Base-by-base conservation (phyloP, 306 rosid species). In the Ormosia emarginata region DNA sequence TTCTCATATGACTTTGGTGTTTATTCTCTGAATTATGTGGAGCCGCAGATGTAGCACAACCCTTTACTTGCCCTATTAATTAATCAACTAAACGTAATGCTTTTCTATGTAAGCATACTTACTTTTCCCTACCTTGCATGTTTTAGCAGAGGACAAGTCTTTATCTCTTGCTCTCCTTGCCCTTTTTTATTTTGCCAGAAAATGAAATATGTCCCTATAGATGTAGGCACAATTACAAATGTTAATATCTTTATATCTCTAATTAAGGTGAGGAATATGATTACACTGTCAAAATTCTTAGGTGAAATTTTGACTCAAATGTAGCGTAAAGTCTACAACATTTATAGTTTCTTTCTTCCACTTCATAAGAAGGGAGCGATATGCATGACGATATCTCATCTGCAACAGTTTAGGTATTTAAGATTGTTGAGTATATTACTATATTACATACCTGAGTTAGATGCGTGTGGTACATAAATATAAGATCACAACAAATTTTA, bases 1-100 rank as follows among this genome's bases (percentile, higher is more conserved):
- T 82, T 80, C 85, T 83, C 82, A 44, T 87, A 69, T 77, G 86
- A 83, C 78, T 87, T 86, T 83, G 81, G 66, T 90, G 91, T 84
- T 88, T 75, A 78, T 86, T 84, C 86, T 85, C 79, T 80, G 79
- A 76, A 85, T 71, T 59, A 47, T 57, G 71, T 61, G 84, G 71
- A 79, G 86, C 82, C 67, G 86, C 82, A 79, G 76, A 79, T 82
- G 40, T 75, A 66, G 57, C 10, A 79, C 87, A 18, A 47, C 79
- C 79, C 66, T 77, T 84, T 81, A 81, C 65, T 84, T 77, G 62
- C 79, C 36, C 79, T 18, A 81, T 84, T 84, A 59, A 84, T 77
- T 73, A 81, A 67, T 84, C 90, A 66, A 77, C 87, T 47, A 57
- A 82, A 55, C n/a, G 30, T 41, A 44, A 15, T 58, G 39, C 63